phyloP scores from a whole-genome alignment of 805 yeast genomes.

The Barnettozyma salicaria region DNA sequence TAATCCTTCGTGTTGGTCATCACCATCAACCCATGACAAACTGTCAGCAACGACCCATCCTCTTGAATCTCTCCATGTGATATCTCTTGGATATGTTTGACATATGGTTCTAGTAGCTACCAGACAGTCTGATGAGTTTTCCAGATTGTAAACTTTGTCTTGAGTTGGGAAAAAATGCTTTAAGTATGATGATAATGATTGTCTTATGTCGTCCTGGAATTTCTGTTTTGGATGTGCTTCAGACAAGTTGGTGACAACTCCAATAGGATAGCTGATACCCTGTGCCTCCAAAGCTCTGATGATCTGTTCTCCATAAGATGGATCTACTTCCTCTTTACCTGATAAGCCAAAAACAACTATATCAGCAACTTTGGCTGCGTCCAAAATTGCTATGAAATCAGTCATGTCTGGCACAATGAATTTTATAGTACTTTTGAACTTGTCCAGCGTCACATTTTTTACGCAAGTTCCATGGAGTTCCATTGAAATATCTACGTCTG shows the following conservation, averaged over 20 bases:
- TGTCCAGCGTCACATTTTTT: constrained; percentile 44
- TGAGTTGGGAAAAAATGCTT: constrained; percentile 75
- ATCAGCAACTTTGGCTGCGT: constrained; percentile 86
- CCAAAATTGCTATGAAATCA: constrained; percentile 65
- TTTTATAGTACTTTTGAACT: constrained; percentile 73
- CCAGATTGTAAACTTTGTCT: constrained; percentile 71
- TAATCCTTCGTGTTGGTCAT: constrained; percentile 29
- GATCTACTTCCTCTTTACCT: constrained; percentile 77
- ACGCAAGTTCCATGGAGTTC: constrained; percentile 44
- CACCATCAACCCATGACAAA: constrained; percentile 36
- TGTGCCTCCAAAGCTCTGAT: constrained; percentile 85
- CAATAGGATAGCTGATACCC: constrained; percentile 79
- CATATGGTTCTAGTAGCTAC: constrained; percentile 72
- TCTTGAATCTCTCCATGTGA: constrained; percentile 91
- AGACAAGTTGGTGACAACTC: constrained; percentile 71
- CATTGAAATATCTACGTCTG: constrained; percentile 29
- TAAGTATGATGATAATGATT: constrained; percentile 59
- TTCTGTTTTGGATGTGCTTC: constrained; percentile 65
- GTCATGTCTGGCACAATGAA: constrained; percentile 63
- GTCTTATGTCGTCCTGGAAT: constrained; percentile 63
- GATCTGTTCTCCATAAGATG: constrained; percentile 78
- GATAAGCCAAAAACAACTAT: constrained; percentile 86
- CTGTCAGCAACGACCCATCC: constrained; percentile 79
- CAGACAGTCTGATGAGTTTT: constrained; percentile 58
- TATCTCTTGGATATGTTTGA: constrained; percentile 78